Evolutionary conservation across 352 stramenopile genomes (phyloP).

Genomic region (Pelagophyceae sp.): DNA sequence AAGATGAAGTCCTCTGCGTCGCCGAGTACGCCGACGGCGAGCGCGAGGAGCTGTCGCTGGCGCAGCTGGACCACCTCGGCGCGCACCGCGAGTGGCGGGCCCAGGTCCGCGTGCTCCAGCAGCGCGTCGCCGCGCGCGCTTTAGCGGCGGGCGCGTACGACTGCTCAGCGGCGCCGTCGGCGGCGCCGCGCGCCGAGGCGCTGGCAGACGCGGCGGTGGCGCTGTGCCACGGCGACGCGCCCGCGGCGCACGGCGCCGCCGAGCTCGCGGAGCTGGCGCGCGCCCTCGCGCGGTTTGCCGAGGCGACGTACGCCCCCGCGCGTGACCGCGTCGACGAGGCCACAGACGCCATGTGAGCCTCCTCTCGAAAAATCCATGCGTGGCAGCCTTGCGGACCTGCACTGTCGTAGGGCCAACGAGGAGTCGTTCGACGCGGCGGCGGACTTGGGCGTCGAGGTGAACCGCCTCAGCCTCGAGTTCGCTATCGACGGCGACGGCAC

Average conservation of each 20-base stretch:
- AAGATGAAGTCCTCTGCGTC: slow-evolving; percentile 27
- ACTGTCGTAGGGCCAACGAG: too few species aligned
- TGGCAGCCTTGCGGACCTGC: too few species aligned
- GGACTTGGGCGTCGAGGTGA: slow-evolving; percentile 29
- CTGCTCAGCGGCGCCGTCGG: not conserved
- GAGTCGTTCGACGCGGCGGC: not conserved
- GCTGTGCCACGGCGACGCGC: not conserved
- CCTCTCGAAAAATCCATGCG: too few species aligned
- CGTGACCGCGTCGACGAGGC: not conserved
- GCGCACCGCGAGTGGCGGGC: slow-evolving; percentile 32
- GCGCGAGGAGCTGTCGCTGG: slow-evolving; percentile 28
- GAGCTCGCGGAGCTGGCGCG: slow-evolving; percentile 19
- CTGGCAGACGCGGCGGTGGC: slow-evolving; percentile 21
- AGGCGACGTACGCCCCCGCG: slow-evolving; percentile 33
- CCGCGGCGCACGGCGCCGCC: not conserved
- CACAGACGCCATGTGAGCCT: not conserved
- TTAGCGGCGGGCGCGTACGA: slow-evolving; percentile 18
- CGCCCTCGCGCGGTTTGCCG: slow-evolving; percentile 26
- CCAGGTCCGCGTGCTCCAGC: slow-evolving; percentile 34
- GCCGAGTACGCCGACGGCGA: slow-evolving; percentile 38
- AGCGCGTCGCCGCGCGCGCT: slow-evolving; percentile 24
- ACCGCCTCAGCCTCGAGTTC: slow-evolving; percentile 32
- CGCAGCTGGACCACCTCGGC: slow-evolving; percentile 25
- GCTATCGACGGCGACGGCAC: slow-evolving; percentile 31
- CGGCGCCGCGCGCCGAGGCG: slow-evolving; percentile 20